phyloP scores from a whole-genome alignment of 2,329 filamentous ascomycete species.

The Paramyrothecium sp. region DNA sequence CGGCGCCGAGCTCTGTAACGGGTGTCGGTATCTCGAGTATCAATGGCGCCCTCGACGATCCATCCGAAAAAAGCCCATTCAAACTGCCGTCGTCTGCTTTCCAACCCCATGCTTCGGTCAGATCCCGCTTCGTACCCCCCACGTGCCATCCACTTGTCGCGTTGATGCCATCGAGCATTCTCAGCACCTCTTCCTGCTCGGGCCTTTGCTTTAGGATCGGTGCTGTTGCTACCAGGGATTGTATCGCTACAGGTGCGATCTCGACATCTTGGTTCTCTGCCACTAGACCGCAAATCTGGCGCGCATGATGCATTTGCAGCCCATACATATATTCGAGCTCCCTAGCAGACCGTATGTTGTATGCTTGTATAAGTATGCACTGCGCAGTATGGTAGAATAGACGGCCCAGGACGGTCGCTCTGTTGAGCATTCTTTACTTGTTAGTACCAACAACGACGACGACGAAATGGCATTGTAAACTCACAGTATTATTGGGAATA shows the following conservation, averaged over 20 bases:
- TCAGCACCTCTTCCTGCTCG: slow-evolving; percentile 79
- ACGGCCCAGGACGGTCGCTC: slow-evolving; percentile 75
- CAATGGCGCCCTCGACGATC: not conserved
- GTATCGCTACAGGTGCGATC: slow-evolving; percentile 75
- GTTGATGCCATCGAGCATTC: slow-evolving; percentile 73
- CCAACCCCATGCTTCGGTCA: slow-evolving; percentile 80
- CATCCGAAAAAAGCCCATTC: not conserved
- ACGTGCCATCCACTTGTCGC: slow-evolving; percentile 78
- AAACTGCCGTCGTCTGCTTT: slow-evolving; percentile 21
- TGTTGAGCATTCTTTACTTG: slow-evolving; percentile 69
- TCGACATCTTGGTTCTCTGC: slow-evolving; percentile 81
- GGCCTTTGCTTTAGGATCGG: slow-evolving; percentile 65
- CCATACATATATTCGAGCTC: slow-evolving; percentile 65
- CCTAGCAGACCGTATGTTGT: slow-evolving; percentile 64
- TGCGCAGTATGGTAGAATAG: slow-evolving; percentile 89
- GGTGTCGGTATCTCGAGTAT: no score
- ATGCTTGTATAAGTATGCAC: slow-evolving; percentile 75
- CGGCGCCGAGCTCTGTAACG: no score
- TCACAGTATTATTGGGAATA: not conserved
- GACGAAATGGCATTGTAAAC: not conserved
- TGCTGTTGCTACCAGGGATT: slow-evolving; percentile 75
- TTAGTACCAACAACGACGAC: not conserved
- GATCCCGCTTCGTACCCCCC: slow-evolving; percentile 66
- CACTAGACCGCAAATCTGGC: slow-evolving; percentile 85
- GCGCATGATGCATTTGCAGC: slow-evolving; percentile 71